A percentile compares a stretch with the other conserved stretches of the same genome.
phyloP scores from a whole-genome alignment of 2,329 filamentous ascomycete species.

The Onygenales sp. region DNA sequence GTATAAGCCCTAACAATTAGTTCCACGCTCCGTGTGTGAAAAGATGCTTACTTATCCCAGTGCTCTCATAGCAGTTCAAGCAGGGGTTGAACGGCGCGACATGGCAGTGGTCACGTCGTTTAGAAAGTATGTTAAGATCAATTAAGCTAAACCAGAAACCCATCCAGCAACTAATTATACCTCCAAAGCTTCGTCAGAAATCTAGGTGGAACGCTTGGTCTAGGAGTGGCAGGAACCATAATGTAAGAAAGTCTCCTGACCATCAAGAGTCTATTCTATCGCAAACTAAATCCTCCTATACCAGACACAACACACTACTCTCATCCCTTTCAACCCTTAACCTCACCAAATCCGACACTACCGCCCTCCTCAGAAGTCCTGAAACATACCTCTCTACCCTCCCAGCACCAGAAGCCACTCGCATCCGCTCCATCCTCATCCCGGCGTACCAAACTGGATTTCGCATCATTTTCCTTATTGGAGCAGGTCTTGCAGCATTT shows the following conservation, averaged over 20 bases:
- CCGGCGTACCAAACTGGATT: constrained; percentile 31
- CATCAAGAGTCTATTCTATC: background rate
- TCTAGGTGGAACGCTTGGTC: constrained; percentile 31
- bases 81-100: constrained; percentile 28
- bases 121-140: constrained; percentile 18
- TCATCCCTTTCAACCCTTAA: constrained; percentile 18
- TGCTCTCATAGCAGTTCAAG: constrained; percentile 30
- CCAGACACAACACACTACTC: constrained; percentile 20
- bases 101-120: constrained; percentile 34
- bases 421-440: constrained; percentile 20
- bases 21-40: background rate
- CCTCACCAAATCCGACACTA: constrained; percentile 15
- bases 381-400: constrained; percentile 20
- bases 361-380: constrained; percentile 22
- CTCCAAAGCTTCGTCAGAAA: constrained; percentile 30
- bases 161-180: constrained; percentile 1
- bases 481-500: constrained; percentile 25
- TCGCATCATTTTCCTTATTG: constrained; percentile 31
- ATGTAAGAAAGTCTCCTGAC: constrained; percentile 19
- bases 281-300: too few relatives aligned
- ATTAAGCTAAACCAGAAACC: background rate
- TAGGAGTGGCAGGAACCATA: constrained; percentile 32
- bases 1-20: background rate
- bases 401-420: constrained; percentile 11
- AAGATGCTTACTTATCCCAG: background rate